Evolutionary conservation across 2,329 filamentous ascomycete genomes (phyloP).

Genomic region (Aplosporella prunicola): DNA sequence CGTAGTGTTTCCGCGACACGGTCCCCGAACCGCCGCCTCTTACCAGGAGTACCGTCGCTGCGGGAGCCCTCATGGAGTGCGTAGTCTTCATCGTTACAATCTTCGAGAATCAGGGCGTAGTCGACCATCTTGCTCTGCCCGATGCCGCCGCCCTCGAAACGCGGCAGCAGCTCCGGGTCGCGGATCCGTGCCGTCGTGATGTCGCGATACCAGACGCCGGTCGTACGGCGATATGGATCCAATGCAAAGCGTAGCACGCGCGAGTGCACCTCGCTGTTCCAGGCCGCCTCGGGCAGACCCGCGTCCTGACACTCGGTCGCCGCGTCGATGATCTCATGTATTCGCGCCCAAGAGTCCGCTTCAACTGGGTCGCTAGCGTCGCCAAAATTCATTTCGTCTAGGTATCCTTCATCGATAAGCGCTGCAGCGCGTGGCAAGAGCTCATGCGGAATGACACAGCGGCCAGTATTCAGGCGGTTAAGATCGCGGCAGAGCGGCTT

Average conservation of each 20-base stretch:
- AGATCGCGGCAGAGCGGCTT: not conserved
- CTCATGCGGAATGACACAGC: not conserved
- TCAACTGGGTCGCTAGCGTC: not conserved
- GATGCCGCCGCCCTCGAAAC: not conserved
- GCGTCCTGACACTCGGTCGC: not conserved
- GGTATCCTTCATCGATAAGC: not conserved
- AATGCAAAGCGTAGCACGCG: constrained; percentile 3
- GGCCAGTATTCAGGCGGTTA: not conserved
- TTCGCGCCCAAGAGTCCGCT: not conserved
- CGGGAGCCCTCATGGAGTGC: too few relatives aligned
- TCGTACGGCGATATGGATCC: not conserved
- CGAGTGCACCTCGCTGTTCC: constrained; percentile 10
- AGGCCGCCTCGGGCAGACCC: constrained; percentile 6
- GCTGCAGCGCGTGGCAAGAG: not conserved
- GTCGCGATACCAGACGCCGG: constrained; percentile 2
- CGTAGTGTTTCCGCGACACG: not conserved
- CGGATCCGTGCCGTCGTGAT: not conserved
- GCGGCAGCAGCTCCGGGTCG: not conserved
- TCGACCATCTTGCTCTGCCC: constrained; percentile 9
- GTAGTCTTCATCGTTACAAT: not conserved
- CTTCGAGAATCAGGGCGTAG: constrained; percentile 9
- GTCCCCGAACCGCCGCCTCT: too few relatives aligned
- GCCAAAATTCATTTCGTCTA: not conserved
- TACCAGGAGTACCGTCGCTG: too few relatives aligned
- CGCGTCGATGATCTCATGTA: not conserved